These are phyloP conservation scores for Staphylotrichum longicolle DNA, from an alignment of 495 filamentous ascomycete genomes.

Conservation along the genomic window DNA sequence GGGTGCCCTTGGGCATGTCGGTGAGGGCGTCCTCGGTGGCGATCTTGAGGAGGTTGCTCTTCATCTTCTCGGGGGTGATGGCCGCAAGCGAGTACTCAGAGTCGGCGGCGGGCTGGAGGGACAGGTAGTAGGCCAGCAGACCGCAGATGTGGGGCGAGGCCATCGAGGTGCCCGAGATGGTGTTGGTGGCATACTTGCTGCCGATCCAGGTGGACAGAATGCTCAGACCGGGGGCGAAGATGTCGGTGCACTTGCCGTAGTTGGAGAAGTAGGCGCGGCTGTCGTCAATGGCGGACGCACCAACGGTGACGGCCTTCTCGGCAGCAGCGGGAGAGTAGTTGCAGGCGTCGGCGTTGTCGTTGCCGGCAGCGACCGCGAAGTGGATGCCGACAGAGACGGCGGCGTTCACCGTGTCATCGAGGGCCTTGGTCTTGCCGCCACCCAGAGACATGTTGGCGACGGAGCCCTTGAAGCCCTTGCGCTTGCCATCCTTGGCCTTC, in stretches of 20 bases:
- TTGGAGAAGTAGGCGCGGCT: constrained; percentile 99
- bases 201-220: constrained; percentile 98
- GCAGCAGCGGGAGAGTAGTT: constrained; percentile 98
- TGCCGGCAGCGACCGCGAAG: constrained; percentile 97
- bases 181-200: constrained; percentile 89
- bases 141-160: constrained; percentile 96
- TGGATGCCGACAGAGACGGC: constrained; percentile 87
- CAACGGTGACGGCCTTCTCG: constrained; percentile 90
- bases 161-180: constrained; percentile 99
- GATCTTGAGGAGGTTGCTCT: constrained; percentile 79
- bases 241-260: constrained; percentile 98
- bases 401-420: constrained; percentile 91
- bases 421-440: constrained; percentile 86
- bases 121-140: constrained; percentile 96
- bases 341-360: constrained; percentile 98
- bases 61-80: constrained; percentile 92
- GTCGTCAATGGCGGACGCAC: constrained; percentile 87
- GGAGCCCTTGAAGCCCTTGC: constrained; percentile 96
- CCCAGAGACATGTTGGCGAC: constrained; percentile 99
- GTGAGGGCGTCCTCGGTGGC: constrained; percentile 76
- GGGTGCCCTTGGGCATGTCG: constrained; percentile 82
- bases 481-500: constrained; percentile 74
- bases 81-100: constrained; percentile 85
- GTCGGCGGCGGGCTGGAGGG: constrained; percentile 82
- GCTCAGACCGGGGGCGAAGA: constrained; percentile 97